Base-by-base conservation (phyloP, 495 filamentous ascomycete species). In the Penicillium nucicola region DNA sequence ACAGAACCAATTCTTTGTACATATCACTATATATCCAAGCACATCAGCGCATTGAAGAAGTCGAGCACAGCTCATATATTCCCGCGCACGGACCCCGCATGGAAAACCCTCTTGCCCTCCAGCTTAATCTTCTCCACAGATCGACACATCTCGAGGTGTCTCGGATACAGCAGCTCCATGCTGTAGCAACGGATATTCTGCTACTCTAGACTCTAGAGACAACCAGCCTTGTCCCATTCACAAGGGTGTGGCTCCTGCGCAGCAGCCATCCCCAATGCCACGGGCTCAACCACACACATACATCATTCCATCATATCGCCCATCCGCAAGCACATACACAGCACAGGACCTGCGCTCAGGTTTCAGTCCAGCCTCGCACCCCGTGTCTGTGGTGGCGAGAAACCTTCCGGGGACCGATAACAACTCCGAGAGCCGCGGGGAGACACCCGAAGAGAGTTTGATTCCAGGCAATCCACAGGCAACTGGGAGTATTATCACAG, bases 91-190 rank as follows among this genome's bases (percentile, higher is more conserved):
- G 46, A 25, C 46, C 37, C 2, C 13, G n/a, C n/a, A 10, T 20
- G 5, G 35, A 40, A 48, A 48, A 41, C 46, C 36, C 17, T 38
- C 37, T 23, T 32, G 36, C 33, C 40, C 22, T 41, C 36, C 35
- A 39, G 36, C 28, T 32, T 31, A 8, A 30, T 36, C 36, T 48
- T 48, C 46, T 18, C 46, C 46, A 41, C 46, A 41, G 46, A 48
- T 48, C 46, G 46, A 48, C 46, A 48, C 36, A 33, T 25, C n/a
- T 41, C 28, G 12, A 39, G 31, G 15, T 19, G 36, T 48, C 36
- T 13, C 17, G 9, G 13, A 25, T 14, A 28, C 25, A 28, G 7
- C 25, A 8, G 25, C 7, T 9, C 5, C 25, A 28, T 28, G 2
- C 25, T 28, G 25, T 28, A 28, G 25, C 25, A 28, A 28, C 25